Evolutionary conservation across 2,329 filamentous ascomycete species (phyloP).

Genomic region (Scytalidium lignicola): DNA sequence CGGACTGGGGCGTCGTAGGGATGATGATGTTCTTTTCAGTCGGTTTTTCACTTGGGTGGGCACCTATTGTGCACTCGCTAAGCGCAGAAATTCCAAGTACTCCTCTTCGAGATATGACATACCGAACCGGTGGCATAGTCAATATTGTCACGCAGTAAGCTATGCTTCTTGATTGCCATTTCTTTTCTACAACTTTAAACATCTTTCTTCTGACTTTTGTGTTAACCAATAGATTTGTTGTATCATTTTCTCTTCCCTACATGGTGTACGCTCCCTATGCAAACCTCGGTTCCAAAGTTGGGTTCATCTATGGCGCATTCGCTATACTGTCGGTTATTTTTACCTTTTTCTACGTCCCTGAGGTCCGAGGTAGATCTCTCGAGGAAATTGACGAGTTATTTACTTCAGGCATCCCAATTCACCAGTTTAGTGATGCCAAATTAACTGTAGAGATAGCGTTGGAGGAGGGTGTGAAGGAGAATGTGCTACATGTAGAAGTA

Average conservation of each 20-base stretch:
- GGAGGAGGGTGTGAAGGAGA: too few species aligned
- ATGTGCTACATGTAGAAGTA: too few species aligned
- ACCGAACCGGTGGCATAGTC: slow-evolving; percentile 3
- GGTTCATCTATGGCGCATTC: slow-evolving; percentile 32
- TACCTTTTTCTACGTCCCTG: slow-evolving; percentile 30
- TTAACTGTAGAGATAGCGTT: too few species aligned
- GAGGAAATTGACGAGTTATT: slow-evolving; percentile 33
- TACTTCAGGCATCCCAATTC: slow-evolving; percentile 13
- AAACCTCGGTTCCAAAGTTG: slow-evolving; percentile 33
- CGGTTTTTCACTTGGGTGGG: slow-evolving; percentile 30
- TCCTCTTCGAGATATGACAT: slow-evolving; percentile 20
- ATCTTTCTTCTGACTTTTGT: background rate
- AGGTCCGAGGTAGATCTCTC: slow-evolving; percentile 32
- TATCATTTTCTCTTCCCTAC: slow-evolving; percentile 31
- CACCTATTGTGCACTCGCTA: slow-evolving; percentile 26
- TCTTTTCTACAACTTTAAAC: background rate
- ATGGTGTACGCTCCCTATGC: slow-evolving; percentile 30
- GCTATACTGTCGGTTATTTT: slow-evolving; percentile 20
- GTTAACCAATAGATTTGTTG: slow-evolving; percentile 20
- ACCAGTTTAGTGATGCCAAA: background rate
- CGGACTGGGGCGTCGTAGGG: slow-evolving; percentile 27
- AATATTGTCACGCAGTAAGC: background rate
- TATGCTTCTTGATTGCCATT: background rate
- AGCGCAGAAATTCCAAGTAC: slow-evolving; percentile 27
- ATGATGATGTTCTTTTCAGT: slow-evolving; percentile 28